Conservation (phyloP, 139 green algal species). For the Chlorella sp. region DNA sequence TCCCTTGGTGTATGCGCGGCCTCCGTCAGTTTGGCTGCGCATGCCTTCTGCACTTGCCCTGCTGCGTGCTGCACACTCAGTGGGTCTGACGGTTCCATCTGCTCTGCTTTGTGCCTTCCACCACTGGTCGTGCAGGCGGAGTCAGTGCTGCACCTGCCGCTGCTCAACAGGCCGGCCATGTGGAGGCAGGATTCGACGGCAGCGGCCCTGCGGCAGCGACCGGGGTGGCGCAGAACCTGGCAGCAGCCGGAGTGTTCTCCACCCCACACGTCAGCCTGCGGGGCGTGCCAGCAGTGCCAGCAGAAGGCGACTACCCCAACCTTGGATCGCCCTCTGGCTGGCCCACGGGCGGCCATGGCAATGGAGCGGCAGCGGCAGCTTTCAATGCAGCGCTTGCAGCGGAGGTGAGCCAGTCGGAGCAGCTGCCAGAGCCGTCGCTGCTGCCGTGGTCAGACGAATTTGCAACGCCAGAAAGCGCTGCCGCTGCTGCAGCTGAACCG, state of each 20-base stretch:
- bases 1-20: background rate
- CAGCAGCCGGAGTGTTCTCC: slow-evolving; percentile 10
- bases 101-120: too few species aligned
- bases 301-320: slow-evolving; percentile 9
- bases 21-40: background rate
- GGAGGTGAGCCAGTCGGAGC: background rate
- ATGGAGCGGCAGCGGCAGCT: background rate
- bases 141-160: background rate
- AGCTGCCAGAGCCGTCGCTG: background rate
- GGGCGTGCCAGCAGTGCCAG: too few species aligned
- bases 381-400: slow-evolving; percentile 4
- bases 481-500: background rate
- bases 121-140: background rate
- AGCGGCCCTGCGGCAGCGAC: too few species aligned
- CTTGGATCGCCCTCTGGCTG: slow-evolving; percentile 3
- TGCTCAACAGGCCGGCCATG: background rate
- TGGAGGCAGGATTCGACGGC: background rate
- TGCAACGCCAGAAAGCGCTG: background rate
- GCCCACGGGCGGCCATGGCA: background rate
- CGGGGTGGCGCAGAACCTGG: slow-evolving; percentile 2
- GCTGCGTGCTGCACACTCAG: too few species aligned
- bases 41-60: too few species aligned
- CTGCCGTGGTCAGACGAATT: background rate
- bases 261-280: background rate
- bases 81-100: too few species aligned